Evolutionary conservation across 495 filamentous ascomycete species (phyloP), one percentile per base, ranked within the genome.

Genomic region (Tuber melanosporum): DNA sequence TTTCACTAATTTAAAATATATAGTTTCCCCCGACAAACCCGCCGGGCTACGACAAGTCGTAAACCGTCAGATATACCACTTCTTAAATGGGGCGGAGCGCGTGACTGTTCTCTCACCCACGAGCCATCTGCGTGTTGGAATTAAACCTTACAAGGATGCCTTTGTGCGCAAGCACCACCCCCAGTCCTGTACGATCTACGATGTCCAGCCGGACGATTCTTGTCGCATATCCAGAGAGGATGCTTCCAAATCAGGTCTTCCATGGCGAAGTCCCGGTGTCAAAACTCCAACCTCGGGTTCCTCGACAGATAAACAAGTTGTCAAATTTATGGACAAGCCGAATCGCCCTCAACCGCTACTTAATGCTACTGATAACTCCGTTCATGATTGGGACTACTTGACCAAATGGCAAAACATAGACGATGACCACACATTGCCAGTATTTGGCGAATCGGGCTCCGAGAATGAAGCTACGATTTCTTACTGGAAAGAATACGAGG

Each of bases 381-480:
- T 71, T 6, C 74, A 74, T 36, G 79, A 81, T 15, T 83, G 74
- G 76, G 82, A 83, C 43, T 80, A 82, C 42, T 78, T 83, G 10
- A 46, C 73, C 10, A 83, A 83, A 73, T 83, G 82, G 82, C 75
- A 77, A 75, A 79, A 78, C 14, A 76, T 80, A 39, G 78, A 86
- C 15, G 82, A 84, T 42, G 88, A 90, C 19, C 85, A 89, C 19
- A 75, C 87, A 26, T 84, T 92, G 6, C 90, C 94, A 19, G 7
- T 87, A 0, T 91, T 89, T 78, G 92, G 91, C 42, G 91, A 95
- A 1, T 95, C 89, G 0, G 87, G 85, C 5, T 88, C 87, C 15
- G 89, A 90, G 72, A 85, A 83, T 2, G 87, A 87, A 70, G 89
- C 86, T 71, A 88, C 90, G 71, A 78, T 85, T 17, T 85, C 88